Percentiles rank a stretch among this genome's conserved stretches.
Evolutionary conservation across 2,329 filamentous ascomycete genomes (phyloP).

Genomic region (Botryosphaeria agaves): DNA sequence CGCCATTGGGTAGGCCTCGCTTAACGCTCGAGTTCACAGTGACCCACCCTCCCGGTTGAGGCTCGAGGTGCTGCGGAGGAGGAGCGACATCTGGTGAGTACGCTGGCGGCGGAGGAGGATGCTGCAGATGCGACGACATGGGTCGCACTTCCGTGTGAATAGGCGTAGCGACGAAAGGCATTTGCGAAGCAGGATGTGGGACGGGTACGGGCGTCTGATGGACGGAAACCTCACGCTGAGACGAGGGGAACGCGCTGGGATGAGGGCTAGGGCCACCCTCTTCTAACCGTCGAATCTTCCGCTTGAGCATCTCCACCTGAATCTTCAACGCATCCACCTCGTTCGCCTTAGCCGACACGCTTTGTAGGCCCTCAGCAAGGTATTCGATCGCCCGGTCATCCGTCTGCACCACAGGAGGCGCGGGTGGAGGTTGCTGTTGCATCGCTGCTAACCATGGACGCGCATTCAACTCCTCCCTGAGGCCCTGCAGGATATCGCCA

Average conservation of each 20-base stretch:
- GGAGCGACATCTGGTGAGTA: slow-evolving; percentile 8
- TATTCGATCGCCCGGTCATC: slow-evolving; percentile 20
- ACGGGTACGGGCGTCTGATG: no score
- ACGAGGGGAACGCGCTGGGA: no score
- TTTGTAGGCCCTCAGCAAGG: slow-evolving; percentile 22
- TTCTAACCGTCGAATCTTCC: slow-evolving; percentile 22
- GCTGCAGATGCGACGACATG: slow-evolving; percentile 1
- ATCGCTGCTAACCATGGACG: slow-evolving; percentile 5
- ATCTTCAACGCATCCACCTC: slow-evolving; percentile 29
- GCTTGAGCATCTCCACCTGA: slow-evolving; percentile 30
- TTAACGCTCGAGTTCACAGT: slow-evolving; percentile 25
- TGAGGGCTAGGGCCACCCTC: no score
- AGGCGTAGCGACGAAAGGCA: background rate
- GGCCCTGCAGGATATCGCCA: slow-evolving; percentile 16
- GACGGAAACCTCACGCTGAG: background rate
- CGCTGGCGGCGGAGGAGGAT: slow-evolving; percentile 9
- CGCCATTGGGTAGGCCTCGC: slow-evolving; percentile 17
- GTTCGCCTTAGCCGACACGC: slow-evolving; percentile 23
- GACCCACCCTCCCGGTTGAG: slow-evolving; percentile 20
- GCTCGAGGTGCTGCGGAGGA: slow-evolving; percentile 8
- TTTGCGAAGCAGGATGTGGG: background rate
- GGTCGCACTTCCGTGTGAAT: background rate
- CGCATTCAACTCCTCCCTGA: slow-evolving; percentile 18
- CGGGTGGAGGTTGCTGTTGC: slow-evolving; percentile 1
- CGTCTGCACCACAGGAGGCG: background rate